Base-by-base conservation (phyloP, 2,329 filamentous ascomycete species). In the Fusarium penzigii region DNA sequence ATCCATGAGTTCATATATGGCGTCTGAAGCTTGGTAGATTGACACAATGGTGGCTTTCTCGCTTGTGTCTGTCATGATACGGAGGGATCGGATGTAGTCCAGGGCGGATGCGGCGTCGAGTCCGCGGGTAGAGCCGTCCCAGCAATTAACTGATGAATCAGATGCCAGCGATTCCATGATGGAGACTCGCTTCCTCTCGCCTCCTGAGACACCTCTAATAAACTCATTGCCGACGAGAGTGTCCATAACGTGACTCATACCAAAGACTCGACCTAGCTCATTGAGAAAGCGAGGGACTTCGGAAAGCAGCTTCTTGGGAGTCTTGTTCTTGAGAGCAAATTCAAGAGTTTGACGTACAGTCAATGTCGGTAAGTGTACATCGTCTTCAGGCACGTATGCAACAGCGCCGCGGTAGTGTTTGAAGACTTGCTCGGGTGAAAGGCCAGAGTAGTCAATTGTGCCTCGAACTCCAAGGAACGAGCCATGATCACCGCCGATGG, bases 151-250 rank as follows among this genome's bases (percentile, higher is more conserved):
- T 5, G 20, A 25, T 25, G 20, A 25, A 25, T 25, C 20, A 5
- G 20, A 25, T 5, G 20, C 20, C 20, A 25, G 20, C 20, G 20
- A 25, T 25, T 25, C 20, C 20, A 25, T 25, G 20, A 25, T 25
- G 20, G 82, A 86, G 3, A 90, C 87, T 69, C 88, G 83, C 71
- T 90, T 89, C 51, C 82, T 76, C 65, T 86, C 83, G 44, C 83
- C 83, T 29, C 83, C 83, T 39, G 77, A 81, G 2, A 86, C 76
- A 29, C 70, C 70, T 9, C 84, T 79, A n/a, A 87, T 77, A 29
- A 84, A 78, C 48, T 86, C 83, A 54, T 87, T 82, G 2, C 86
- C 86, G n/a, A 89, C 83, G 51, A 53, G 13, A 0, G 85, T 88
- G 32, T 80, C 74, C 49, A 84, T 67, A 0, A 84, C 86, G 61